Conservation (phyloP, 2,329 filamentous ascomycete species). For the Rhexocercosporidium sp. region DNA sequence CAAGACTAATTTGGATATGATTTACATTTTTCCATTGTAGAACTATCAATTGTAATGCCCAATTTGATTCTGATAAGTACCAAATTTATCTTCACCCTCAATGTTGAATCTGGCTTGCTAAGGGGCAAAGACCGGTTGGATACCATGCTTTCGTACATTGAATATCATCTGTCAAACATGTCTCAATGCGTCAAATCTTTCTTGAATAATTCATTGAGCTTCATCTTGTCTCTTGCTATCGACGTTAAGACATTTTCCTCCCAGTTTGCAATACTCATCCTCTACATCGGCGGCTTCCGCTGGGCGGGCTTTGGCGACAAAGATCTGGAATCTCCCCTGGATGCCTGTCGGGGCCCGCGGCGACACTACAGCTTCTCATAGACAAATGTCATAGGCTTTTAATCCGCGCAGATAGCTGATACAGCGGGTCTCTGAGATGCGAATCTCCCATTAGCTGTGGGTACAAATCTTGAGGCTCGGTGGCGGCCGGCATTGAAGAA, state of each 20-base stretch:
- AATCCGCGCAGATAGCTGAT: constrained; percentile 5
- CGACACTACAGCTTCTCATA: neutral
- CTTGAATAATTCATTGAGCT: too few relatives aligned
- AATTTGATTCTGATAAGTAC: neutral
- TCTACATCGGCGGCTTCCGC: neutral
- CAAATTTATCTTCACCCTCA: neutral
- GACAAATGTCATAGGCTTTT: constrained; percentile 1
- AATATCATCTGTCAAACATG: neutral
- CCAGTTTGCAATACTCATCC: too few relatives aligned
- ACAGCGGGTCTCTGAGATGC: constrained; percentile 20
- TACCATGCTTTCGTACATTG: neutral
- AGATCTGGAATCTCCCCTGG: neutral
- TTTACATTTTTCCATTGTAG: too few relatives aligned
- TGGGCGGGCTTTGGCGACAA: neutral
- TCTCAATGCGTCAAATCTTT: too few relatives aligned
- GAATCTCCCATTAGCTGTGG: constrained; percentile 13
- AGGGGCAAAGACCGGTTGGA: too few relatives aligned
- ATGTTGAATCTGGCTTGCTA: neutral
- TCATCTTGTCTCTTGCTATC: neutral
- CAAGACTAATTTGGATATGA: too few relatives aligned
- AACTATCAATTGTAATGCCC: too few relatives aligned
- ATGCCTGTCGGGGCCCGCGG: neutral
- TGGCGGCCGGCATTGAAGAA: neutral
- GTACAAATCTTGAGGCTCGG: constrained; percentile 8
- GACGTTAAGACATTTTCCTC: neutral